Base-by-base conservation (phyloP, 2,329 filamentous ascomycete species). In the Fusarium buxicola region DNA sequence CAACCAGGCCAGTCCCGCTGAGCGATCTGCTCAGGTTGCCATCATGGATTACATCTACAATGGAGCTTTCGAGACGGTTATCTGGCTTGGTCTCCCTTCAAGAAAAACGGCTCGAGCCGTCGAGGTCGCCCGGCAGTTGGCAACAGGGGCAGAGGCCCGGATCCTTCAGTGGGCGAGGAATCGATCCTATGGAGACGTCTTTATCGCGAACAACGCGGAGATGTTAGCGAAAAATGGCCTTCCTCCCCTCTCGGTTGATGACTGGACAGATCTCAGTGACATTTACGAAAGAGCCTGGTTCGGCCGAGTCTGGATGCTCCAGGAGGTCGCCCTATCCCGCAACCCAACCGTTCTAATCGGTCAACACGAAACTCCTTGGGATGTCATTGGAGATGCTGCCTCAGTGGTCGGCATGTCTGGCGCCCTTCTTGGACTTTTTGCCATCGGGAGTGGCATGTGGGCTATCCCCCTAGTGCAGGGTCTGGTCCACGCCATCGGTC, bases 281-380 rank as follows among this genome's bases (percentile, higher is more conserved):
- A 35, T 70, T 27, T 65, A 62, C 40, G 46, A 41, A 7, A 55
- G 71, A 18, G 40, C 62, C 2, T 74, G 72, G 69, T 73, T 73
- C 50, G 38, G 59, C 5, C 67, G 72, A 3, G 66, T 71, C 15
- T 74, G 72, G 72, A 68, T 70, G 50, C 57, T 73, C 21, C 72
- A 73, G 30, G 72, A 73, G 47, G 63, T 69, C 5, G 68, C 67
- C 10, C 44, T 73, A 5, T 68, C 69, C 6, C 24, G 18, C 6
- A 48, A 57, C 5, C 57, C 69, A 2, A 58, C 59, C 3, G 59
- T 72, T 8, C 43, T 72, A 16, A 60, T 71, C 13, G 70, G 71
- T 1, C 16, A 16, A 3, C 51, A 66, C 18, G 46, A 50, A 4
- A 40, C 67, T 5, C 52, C 64, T 10, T 69, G 64, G 64, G 58